Base-by-base conservation (phyloP, 148 eudicot genomes). In the Chenopodium quinoa region DNA sequence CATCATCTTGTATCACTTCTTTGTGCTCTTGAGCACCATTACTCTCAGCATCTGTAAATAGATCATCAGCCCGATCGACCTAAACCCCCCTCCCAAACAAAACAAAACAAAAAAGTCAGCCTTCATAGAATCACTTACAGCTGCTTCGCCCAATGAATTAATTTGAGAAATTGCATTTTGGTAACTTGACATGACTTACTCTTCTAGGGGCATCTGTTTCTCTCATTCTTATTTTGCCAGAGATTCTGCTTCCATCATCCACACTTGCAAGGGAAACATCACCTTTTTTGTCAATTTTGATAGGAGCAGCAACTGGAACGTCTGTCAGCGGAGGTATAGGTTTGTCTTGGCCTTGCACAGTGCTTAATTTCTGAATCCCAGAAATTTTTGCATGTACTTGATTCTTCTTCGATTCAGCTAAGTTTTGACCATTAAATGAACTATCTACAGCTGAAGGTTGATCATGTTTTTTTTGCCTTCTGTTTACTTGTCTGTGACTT, bases 381-480 rank as follows among this genome's bases (percentile, higher is more conserved):
- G 85, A 78, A 66, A 75, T 82, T 62, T 70, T 85, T 74, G 80
- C 84, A 47, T 78, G 81, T 65, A 66, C 90, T 64, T 60, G 80
- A 19, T 78, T 81, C 58, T 83, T 78, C 62, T 62, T 20, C 7
- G 79, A 67, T 67, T 83, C 78, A 29, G n/a, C 31, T n/a, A 80
- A 58, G 84, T 81, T 75, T 70, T 64, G 78, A 20, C 47, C 69
- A 78, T 80, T 81, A 64, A 78, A 64, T n/a, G 85, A 81, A 66
- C 73, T 71, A 65, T 84, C 83, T 58, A 82, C 37, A 73, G 88
- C 85, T 73, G 88, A 80, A 74, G 84, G 63, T 47, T 37, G 44
- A 75, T 74, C 81, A 40, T 60, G 79, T 75, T 86, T 86, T 86
- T 75, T 84, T 76, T 23, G 72, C 83, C n/a, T 67, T 48, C 78